phyloP scores from a whole-genome alignment of 2,329 filamentous ascomycete genomes.

The Aspergillus felis region DNA sequence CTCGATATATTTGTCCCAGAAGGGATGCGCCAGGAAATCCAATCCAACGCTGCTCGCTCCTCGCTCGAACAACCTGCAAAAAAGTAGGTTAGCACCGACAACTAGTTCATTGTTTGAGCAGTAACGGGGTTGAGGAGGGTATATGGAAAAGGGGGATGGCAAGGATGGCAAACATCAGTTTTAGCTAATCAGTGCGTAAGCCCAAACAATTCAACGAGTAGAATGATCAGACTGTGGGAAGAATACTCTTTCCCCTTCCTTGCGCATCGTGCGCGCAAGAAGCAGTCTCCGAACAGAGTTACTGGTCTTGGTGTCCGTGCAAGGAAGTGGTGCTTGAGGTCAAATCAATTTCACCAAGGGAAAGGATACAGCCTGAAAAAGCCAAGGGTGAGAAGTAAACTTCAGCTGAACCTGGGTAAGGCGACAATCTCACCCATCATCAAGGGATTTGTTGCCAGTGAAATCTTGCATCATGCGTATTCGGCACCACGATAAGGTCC shows the following conservation, averaged over 20 bases:
- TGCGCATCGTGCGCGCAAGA: conserved; percentile 34
- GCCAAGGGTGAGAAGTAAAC: conserved; percentile 50
- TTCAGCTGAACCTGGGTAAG: conserved; percentile 43
- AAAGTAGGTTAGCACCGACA: conserved; percentile 38
- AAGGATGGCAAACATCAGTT: conserved; percentile 47
- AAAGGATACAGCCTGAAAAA: conserved; percentile 49
- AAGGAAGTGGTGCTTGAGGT: conserved; percentile 25
- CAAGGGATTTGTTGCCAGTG: conserved; percentile 41
- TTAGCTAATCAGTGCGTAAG: conserved; percentile 33
- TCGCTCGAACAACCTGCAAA: conserved; percentile 79
- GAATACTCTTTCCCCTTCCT: conserved; percentile 17
- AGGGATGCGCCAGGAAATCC: conserved; percentile 90
- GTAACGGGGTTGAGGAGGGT: conserved; percentile 28
- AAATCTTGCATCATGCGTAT: conserved; percentile 29
- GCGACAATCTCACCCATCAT: conserved; percentile 65
- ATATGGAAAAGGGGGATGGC: conserved; percentile 35
- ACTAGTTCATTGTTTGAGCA: conserved; percentile 8
- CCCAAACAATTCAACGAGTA: conserved; percentile 39
- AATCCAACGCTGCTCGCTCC: conserved; percentile 79
- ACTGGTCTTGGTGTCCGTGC: conserved; percentile 26
- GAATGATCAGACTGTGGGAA: conserved; percentile 27
- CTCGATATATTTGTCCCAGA: conserved; percentile 99
- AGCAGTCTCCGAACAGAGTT: conserved; percentile 29
- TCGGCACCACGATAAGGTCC: conserved; percentile 34
- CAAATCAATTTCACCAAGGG: conserved; percentile 29